Conservation (phyloP, 495 filamentous ascomycete species). For the Penicillium crystallinum region DNA sequence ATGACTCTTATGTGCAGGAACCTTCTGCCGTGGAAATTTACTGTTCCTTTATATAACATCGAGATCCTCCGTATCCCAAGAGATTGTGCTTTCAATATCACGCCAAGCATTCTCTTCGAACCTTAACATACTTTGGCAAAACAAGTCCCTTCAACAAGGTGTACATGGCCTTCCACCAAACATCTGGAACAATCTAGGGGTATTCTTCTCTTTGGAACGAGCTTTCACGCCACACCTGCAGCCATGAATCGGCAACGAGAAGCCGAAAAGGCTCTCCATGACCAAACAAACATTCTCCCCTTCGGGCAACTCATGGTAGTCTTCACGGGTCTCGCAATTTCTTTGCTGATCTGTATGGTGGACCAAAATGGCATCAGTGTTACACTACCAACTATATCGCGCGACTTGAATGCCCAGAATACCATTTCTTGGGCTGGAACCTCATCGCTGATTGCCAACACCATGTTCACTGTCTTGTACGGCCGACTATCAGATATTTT, state of each 20-base stretch:
- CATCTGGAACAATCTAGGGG: neutral
- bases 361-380: constrained; percentile 62
- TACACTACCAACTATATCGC: constrained; percentile 54
- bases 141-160: neutral
- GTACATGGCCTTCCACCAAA: neutral
- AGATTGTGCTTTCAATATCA: neutral
- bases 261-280: constrained; percentile 43
- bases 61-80: neutral
- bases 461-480: constrained; percentile 61
- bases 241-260: constrained; percentile 36
- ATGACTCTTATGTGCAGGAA: constrained; percentile 3
- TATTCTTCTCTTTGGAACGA: neutral
- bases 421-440: constrained; percentile 77
- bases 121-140: neutral
- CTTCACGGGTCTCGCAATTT: constrained; percentile 49
- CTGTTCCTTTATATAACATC: neutral
- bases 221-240: neutral
- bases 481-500: constrained; percentile 56
- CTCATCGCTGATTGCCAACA: constrained; percentile 67
- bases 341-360: constrained; percentile 53
- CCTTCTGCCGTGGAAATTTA: neutral
- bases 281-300: constrained; percentile 56
- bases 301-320: constrained; percentile 51
- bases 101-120: neutral
- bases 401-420: constrained; percentile 49